Base-by-base conservation (phyloP, 192 early-diverging fungal species). In the Linnemannia exigua region DNA sequence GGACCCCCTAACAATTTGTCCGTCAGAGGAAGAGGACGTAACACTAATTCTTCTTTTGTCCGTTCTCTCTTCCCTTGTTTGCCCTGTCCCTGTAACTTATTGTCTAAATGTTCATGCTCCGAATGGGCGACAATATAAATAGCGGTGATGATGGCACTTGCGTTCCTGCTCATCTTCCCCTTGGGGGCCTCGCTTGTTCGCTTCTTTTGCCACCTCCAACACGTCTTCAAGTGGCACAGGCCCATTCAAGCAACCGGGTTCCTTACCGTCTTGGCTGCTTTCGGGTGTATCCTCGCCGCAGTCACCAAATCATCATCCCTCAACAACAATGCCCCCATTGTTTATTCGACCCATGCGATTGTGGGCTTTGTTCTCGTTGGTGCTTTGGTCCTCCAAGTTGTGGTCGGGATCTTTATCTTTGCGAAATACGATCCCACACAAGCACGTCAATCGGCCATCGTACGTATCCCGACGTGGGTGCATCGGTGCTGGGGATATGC, bases 191-290 rank as follows among this genome's bases (percentile, higher is more conserved):
- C 61, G 25, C 31, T 85, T 9, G 72, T 74, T 16, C 72, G 83
- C 11, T 85, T 85, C 77, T 85, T 79, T 54, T 17, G 47, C 31
- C 72, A 85, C n/a, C 25, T 70, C 3, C 8, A 79, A 31, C 12
- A 67, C 12, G 41, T 85, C 37, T 85, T 85, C 67, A 41, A 46
- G 11, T 85, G 63, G 67, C 83, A 85, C n/a, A 74, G 83, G 0
- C 83, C 83, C 12, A 5, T 85, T 28, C 83, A 85, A 47, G 74
- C 71, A 12, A 70, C 69, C 0, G 83, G 83, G 0, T 85, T 85
- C 67, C 22, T 79, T 1, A 69, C 28, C 0, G 77, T 50, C 20
- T 15, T 78, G 5, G 33, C 47, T 4, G 70, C 20, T 1, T 66
- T 85, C 48, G 77, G 20, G n/a, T 78, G 76, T 41, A 63, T 79